phyloP scores from a whole-genome alignment of 306 rosid genomes.

The Acmispon strigosus region DNA sequence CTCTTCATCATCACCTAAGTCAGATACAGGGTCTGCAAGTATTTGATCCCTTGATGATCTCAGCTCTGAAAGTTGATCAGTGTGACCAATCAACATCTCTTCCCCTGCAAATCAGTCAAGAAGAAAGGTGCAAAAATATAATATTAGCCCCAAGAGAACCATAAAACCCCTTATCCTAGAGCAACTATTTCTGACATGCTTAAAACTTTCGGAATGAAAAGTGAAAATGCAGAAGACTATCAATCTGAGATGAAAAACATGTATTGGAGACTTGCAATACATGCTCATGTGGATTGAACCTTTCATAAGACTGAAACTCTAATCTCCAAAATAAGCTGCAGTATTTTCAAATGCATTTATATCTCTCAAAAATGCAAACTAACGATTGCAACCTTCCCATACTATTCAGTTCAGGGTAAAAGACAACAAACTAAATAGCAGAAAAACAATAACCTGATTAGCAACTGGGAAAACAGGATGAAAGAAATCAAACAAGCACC shows the following conservation, averaged over 20 bases:
- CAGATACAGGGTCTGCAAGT: constrained; percentile 46
- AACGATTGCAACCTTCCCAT: neutral
- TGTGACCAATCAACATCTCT: constrained; percentile 65
- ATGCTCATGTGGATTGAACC: neutral
- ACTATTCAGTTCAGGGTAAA: neutral
- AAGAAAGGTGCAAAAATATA: constrained; percentile 7
- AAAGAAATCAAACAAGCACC: neutral
- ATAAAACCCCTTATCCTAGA: neutral
- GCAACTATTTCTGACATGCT: neutral
- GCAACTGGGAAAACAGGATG: neutral
- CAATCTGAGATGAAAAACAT: neutral
- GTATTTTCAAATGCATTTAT: neutral
- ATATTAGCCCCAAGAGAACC: constrained; percentile 3
- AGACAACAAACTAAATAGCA: neutral
- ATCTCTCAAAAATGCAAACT: neutral
- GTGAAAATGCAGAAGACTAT: neutral
- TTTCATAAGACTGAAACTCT: neutral
- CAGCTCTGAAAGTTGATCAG: constrained; percentile 49
- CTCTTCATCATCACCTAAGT: constrained; percentile 40
- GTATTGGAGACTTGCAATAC: neutral
- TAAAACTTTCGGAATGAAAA: neutral
- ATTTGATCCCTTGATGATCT: constrained; percentile 42
- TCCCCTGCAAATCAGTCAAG: constrained; percentile 34
- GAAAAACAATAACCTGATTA: too few species aligned
- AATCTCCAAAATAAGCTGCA: neutral